These are phyloP conservation scores for Leishmania martiniquensis DNA, from an alignment of 208 protist genomes.

Conservation along the genomic window DNA sequence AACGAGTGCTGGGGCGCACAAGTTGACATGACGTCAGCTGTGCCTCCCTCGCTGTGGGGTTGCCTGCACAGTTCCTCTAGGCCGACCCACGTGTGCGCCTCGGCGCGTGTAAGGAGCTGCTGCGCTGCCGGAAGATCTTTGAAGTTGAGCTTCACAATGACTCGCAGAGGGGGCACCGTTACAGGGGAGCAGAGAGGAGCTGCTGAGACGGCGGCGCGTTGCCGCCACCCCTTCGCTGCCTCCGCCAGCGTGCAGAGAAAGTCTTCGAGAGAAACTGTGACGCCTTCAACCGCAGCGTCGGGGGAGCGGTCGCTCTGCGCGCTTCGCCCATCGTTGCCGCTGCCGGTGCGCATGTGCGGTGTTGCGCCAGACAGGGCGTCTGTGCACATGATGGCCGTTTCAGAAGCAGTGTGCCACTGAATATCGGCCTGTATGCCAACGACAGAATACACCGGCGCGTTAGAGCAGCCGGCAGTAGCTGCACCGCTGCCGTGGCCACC, in stretches of 20 bases:
- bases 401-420: conserved; percentile 21
- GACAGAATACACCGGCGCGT: background rate
- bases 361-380: conserved; percentile 23
- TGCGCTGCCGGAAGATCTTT: conserved; percentile 42
- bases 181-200: background rate
- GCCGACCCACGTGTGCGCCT: conserved; percentile 1
- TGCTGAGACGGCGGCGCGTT: background rate
- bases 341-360: background rate
- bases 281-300: background rate
- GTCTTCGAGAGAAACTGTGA: background rate
- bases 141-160: conserved; percentile 57
- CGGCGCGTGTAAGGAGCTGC: conserved; percentile 9
- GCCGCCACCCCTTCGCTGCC: conserved; percentile 17
- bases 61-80: conserved; percentile 12
- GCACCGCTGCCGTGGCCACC: background rate
- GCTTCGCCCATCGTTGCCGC: background rate
- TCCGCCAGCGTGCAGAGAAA: conserved; percentile 8
- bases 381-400: conserved; percentile 34
- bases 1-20: background rate
- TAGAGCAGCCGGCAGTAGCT: background rate
- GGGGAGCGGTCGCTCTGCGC: background rate
- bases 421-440: conserved; percentile 56
- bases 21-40: background rate
- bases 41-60: background rate
- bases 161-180: conserved; percentile 1